Percentiles rank a stretch among this genome's conserved stretches.
Evolutionary conservation across 2,329 filamentous ascomycete species (phyloP).

Genomic region (Cephalotrichum gorgonifer): DNA sequence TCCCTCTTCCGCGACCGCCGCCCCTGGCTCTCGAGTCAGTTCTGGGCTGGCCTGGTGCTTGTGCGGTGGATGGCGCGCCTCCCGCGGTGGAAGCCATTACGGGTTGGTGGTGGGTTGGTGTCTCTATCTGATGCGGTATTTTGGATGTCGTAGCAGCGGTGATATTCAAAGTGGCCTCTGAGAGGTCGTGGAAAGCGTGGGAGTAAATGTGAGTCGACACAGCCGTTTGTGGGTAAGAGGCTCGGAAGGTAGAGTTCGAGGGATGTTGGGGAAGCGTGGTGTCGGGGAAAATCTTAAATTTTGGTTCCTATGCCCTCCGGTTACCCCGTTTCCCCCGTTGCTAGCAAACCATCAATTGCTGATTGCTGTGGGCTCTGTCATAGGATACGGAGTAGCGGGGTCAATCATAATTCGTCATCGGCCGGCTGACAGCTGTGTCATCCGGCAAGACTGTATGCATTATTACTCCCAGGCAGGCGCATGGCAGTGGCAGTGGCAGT

Average conservation of each 20-base stretch:
- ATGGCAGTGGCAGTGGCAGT: too few relatives aligned
- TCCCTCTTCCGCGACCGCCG: constrained; percentile 19
- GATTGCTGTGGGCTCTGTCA: background rate
- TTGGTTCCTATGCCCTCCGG: background rate
- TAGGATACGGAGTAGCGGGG: background rate
- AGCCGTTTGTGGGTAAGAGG: background rate
- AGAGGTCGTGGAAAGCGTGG: background rate
- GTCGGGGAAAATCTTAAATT: background rate
- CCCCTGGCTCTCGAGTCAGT: constrained; percentile 12
- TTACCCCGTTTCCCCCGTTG: background rate
- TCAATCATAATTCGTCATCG: background rate
- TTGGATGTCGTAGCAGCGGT: background rate
- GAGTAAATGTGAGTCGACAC: background rate
- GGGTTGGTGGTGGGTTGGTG: background rate
- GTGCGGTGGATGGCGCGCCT: background rate
- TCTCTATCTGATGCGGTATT: background rate
- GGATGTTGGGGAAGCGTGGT: background rate
- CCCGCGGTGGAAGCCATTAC: background rate
- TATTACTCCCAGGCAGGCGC: too few relatives aligned
- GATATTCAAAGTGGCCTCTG: background rate
- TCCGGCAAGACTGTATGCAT: too few relatives aligned
- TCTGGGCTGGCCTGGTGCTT: background rate
- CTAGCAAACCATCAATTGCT: background rate
- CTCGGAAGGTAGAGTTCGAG: background rate
- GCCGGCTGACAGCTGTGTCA: background rate